These are phyloP conservation scores for Mariannaea elegans DNA, from an alignment of 2,329 filamentous ascomycete genomes.

Conservation along the genomic window DNA sequence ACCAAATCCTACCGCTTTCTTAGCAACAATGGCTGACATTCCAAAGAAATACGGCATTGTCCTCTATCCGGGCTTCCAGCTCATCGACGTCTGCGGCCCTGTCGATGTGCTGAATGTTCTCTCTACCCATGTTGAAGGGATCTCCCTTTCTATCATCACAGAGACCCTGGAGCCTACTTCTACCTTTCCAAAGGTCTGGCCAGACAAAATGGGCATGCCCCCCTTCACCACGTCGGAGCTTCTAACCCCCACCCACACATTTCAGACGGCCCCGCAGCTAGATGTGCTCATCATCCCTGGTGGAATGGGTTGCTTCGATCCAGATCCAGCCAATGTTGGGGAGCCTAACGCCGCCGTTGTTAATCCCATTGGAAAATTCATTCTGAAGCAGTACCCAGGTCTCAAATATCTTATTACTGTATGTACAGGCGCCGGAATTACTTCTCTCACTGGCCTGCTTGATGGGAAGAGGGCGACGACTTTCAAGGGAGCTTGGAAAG, in stretches of 20 bases:
- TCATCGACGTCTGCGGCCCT: conserved; percentile 45
- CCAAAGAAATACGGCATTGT: conserved; percentile 38
- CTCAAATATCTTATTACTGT: conserved; percentile 63
- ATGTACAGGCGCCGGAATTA: conserved; percentile 64
- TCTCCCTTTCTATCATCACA: conserved; percentile 19
- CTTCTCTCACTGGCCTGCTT: conserved; percentile 61
- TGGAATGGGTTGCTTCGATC: conserved; percentile 51
- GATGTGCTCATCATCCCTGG: conserved; percentile 67
- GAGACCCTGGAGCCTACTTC: conserved; percentile 20
- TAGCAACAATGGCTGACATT: neutral
- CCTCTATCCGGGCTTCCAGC: conserved; percentile 48
- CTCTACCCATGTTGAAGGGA: conserved; percentile 5
- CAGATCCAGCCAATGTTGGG: conserved; percentile 8
- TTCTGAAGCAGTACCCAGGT: conserved; percentile 47
- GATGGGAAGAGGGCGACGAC: conserved; percentile 64
- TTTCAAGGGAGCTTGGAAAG: conserved; percentile 61
- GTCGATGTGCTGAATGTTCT: conserved; percentile 25
- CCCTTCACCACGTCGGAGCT: conserved; percentile 32
- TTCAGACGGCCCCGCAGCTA: conserved; percentile 53
- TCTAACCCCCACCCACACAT: conserved; percentile 49
- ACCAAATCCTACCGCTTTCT: too few species aligned
- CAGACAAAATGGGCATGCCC: conserved; percentile 21
- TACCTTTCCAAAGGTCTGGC: conserved; percentile 19
- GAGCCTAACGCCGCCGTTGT: conserved; percentile 40
- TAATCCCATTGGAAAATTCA: conserved; percentile 50